phyloP scores from a whole-genome alignment of 805 yeast species.

The Cyberlindnera petersonii region DNA sequence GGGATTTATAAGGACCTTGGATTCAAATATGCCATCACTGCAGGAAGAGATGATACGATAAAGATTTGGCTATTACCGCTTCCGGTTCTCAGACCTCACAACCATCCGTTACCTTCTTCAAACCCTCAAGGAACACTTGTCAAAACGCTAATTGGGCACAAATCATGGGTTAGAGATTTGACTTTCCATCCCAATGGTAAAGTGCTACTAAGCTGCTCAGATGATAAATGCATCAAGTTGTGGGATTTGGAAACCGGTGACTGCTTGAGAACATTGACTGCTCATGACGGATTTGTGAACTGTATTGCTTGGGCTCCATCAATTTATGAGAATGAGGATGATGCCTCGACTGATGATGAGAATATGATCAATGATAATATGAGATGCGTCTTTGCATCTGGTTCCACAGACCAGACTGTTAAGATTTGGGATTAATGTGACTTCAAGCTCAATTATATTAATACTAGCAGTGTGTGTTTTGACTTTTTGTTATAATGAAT shows the following conservation, averaged over 20 bases:
- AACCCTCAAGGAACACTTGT: constrained; percentile 60
- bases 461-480: no score
- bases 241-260: constrained; percentile 67
- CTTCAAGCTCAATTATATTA: background rate
- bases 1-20: constrained; percentile 39
- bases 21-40: constrained; percentile 70
- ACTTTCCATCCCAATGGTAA: constrained; percentile 73
- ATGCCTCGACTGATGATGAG: constrained; percentile 27
- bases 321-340: constrained; percentile 28
- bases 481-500: background rate
- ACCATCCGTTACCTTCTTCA: constrained; percentile 53
- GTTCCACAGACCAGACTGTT: constrained; percentile 91
- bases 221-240: constrained; percentile 68
- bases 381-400: constrained; percentile 76
- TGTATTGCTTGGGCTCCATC: constrained; percentile 53
- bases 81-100: constrained; percentile 53
- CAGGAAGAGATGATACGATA: constrained; percentile 72
- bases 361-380: constrained; percentile 41
- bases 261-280: constrained; percentile 48
- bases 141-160: constrained; percentile 64
- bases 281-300: constrained; percentile 77
- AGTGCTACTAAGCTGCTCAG: constrained; percentile 66
- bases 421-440: constrained; percentile 72
- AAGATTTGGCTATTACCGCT: constrained; percentile 76
- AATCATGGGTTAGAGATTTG: constrained; percentile 78